Percentiles rank a stretch among this genome's conserved stretches.
Evolutionary conservation across 768 basidiomycete species (phyloP).

Genomic region (Podaxis sp.): DNA sequence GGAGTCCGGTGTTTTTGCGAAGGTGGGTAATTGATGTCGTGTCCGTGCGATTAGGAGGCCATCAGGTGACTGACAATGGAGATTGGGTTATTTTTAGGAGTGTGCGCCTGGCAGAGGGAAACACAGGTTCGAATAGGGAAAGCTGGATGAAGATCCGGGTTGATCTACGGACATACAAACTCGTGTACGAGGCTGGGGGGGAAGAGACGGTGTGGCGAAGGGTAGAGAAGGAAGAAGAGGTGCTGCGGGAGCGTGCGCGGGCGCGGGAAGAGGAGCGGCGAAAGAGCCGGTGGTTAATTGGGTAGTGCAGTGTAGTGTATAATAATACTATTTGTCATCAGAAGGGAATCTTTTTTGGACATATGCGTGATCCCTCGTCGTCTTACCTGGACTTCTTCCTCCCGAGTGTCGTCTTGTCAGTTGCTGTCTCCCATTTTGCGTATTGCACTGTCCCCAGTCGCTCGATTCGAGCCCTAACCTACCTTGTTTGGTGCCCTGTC

Average conservation of each 20-base stretch:
- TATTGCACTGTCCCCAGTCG: too few relatives aligned
- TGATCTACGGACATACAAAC: constrained; percentile 58
- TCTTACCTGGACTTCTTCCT: constrained; percentile 17
- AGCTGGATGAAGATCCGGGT: constrained; percentile 54
- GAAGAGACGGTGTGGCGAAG: constrained; percentile 54
- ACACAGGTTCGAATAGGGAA: constrained; percentile 38
- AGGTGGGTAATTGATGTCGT: constrained; percentile 41
- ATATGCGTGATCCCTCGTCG: constrained; percentile 14
- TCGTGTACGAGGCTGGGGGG: constrained; percentile 65
- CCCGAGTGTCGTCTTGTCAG: neutral
- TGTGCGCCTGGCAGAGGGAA: constrained; percentile 40
- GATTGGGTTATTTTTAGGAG: constrained; percentile 51
- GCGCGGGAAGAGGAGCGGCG: constrained; percentile 57
- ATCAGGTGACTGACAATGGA: constrained; percentile 22
- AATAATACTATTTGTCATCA: constrained; percentile 18
- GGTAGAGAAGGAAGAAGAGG: constrained; percentile 34
- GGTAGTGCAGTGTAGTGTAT: constrained; percentile 16
- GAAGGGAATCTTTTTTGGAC: constrained; percentile 16
- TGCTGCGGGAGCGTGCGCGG: constrained; percentile 36
- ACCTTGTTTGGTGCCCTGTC: neutral
- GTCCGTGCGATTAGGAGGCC: constrained; percentile 22
- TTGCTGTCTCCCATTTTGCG: neutral
- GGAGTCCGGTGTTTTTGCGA: constrained; percentile 50
- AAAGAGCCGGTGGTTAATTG: constrained; percentile 36
- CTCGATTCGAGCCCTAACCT: constrained; percentile 5